Percentiles rank a stretch among this genome's conserved stretches.
phyloP scores from a whole-genome alignment of 208 protist genomes.

The Hexamita inflata region DNA sequence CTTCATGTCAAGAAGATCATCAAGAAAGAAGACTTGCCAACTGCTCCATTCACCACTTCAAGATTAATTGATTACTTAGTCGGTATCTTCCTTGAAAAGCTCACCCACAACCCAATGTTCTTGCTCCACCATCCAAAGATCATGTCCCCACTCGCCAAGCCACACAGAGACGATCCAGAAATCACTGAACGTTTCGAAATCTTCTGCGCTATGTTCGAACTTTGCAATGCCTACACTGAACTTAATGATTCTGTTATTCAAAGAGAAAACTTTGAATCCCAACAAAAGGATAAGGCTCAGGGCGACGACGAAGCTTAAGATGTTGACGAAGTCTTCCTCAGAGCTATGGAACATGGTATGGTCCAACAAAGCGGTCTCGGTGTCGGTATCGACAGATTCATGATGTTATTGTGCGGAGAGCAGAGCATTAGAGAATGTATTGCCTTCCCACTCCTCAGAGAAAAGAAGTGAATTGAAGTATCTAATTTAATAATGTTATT shows the following conservation, averaged over 20 bases:
- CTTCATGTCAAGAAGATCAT: no score
- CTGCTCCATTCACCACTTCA: slow-evolving; percentile 74
- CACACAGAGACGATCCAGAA: slow-evolving; percentile 55
- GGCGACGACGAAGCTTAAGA: slow-evolving; percentile 90
- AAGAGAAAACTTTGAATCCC: slow-evolving; percentile 83
- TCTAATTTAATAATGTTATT: no score
- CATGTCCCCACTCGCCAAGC: slow-evolving; percentile 99
- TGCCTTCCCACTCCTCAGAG: slow-evolving; percentile 39
- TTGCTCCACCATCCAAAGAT: slow-evolving; percentile 94
- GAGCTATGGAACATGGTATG: slow-evolving; percentile 89
- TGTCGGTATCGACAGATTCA: slow-evolving; percentile 93
- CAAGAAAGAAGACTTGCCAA: no score
- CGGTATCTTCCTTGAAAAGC: slow-evolving; percentile 81
- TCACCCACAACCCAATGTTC: slow-evolving; percentile 90
- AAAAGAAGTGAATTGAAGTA: no score
- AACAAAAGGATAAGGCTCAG: slow-evolving; percentile 67
- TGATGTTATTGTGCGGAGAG: slow-evolving; percentile 91
- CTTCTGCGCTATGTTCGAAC: slow-evolving; percentile 86
- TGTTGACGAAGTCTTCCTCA: slow-evolving; percentile 85
- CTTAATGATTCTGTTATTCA: slow-evolving; percentile 98
- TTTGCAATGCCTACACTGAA: slow-evolving; percentile 97
- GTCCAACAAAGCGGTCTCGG: slow-evolving; percentile 96
- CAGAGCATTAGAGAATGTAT: slow-evolving; percentile 40
- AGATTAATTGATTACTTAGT: slow-evolving; percentile 88
- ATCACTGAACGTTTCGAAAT: slow-evolving; percentile 98